Conservation (phyloP, 371 early-diverging fungal genomes). For the Haplosporangium sp. region DNA sequence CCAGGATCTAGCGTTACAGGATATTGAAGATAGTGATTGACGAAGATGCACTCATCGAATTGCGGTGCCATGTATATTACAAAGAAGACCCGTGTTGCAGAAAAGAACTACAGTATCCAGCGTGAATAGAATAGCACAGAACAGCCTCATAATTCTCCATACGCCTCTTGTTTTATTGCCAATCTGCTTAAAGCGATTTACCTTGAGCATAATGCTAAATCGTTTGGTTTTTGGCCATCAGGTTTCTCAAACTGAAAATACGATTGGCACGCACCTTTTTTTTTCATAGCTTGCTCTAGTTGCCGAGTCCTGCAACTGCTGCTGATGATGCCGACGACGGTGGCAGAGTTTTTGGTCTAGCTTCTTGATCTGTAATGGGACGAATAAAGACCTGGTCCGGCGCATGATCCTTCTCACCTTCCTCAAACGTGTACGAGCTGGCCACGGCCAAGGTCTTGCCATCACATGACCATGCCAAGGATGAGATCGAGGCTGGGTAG, state of each 20-base stretch:
- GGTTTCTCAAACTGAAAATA: no score
- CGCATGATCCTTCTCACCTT: slow-evolving; percentile 91
- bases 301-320: slow-evolving; percentile 16
- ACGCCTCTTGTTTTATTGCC: no score
- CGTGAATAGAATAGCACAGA: not conserved
- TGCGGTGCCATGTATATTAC: slow-evolving; percentile 8
- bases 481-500: slow-evolving; percentile 87
- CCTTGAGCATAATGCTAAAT: no score
- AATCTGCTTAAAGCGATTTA: no score
- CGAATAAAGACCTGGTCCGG: slow-evolving; percentile 85
- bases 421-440: slow-evolving; percentile 93
- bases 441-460: slow-evolving; percentile 90
- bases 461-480: slow-evolving; percentile 83
- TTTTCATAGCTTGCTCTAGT: not conserved
- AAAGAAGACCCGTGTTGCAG: not conserved
- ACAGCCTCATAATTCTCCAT: no score
- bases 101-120: not conserved
- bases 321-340: slow-evolving; percentile 42
- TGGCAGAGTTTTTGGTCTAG: slow-evolving; percentile 64
- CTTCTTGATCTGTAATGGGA: slow-evolving; percentile 76
- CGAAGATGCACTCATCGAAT: slow-evolving; percentile 6
- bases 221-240: no score
- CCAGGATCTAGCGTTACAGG: slow-evolving; percentile 45
- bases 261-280: not conserved
- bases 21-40: slow-evolving; percentile 46